Base-by-base conservation (phyloP, 2,329 filamentous ascomycete genomes). In the Didymella pinodella region DNA sequence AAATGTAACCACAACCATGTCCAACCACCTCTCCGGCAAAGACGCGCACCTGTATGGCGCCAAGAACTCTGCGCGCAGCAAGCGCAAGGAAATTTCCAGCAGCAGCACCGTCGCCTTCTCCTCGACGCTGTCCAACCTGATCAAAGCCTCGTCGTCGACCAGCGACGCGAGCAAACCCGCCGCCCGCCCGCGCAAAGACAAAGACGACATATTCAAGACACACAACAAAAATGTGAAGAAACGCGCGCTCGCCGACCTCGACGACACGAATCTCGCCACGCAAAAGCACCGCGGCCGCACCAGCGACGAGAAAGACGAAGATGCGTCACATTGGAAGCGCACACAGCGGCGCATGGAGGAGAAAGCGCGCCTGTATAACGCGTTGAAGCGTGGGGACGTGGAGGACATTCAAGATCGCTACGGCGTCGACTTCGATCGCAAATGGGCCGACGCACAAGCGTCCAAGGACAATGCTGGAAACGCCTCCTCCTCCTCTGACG, bases 361-460 rank as follows among this genome's bases (percentile, higher is more conserved):
- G 79, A 99, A 99, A 78, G 92, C 91, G 3, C 86, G 90, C 4
- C 79, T 95, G 2, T 99, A 99, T 77, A 88, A 90, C 7, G 90
- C 91, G 36, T 89, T 99, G 87, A 96, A 96, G 78, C 85, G 91
- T 32, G 93, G 94, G n/a, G 89, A 96, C 72, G 62, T 82, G 41
- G 85, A 90, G 65, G 85, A 89, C 72, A 81, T 86, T 67, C 81
- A 86, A 41, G 86, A 88, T 66, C 84, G 86, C 25, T 85, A 82
- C 63, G 78, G 96, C 26, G 90, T 99, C 2, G 94, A 99, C 79
- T 99, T 99, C 77, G 95, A 98, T 78, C 85, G 90, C 61, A 99
- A 98, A 80, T 98, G 95, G 93, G 92, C 90, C 0, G 91, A 96
- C 72, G 80, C 81, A 25, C 81, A 88, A 54, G 77, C 75, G 3